Percentiles rank a stretch among this genome's conserved stretches.
These are phyloP conservation scores for Chaetomium globosum DNA, from an alignment of 2,329 filamentous ascomycete species.

Conservation along the genomic window DNA sequence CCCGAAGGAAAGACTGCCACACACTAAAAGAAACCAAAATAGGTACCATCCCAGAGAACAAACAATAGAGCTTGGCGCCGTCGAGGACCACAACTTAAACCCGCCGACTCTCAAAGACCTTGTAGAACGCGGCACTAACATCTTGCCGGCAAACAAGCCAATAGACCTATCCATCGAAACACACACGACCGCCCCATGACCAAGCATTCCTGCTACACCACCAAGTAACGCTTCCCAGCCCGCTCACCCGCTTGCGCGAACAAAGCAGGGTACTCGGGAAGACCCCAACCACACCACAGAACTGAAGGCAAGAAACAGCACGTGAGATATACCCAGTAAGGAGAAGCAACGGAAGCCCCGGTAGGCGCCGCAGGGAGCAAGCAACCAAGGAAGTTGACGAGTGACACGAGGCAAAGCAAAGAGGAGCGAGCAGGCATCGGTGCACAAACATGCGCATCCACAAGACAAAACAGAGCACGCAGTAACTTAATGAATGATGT, in stretches of 20 bases:
- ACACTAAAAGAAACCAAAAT: too few species aligned
- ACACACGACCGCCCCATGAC: neutral
- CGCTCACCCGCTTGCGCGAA: neutral
- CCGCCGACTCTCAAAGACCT: too few species aligned
- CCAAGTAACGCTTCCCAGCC: neutral
- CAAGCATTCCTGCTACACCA: neutral
- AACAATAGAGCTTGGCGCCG: too few species aligned
- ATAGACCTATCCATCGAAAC: too few species aligned
- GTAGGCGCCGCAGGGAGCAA: too few species aligned
- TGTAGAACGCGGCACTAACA: too few species aligned
- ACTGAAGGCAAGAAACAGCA: neutral
- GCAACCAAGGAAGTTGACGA: neutral
- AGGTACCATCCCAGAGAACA: too few species aligned
- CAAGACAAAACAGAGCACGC: conserved; percentile 1
- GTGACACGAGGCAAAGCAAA: neutral
- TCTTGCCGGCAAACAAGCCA: too few species aligned
- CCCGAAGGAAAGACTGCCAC: too few species aligned
- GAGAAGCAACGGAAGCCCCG: neutral
- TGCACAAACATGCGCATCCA: neutral
- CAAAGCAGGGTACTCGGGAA: neutral
- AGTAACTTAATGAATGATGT: conserved; percentile 11
- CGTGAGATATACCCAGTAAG: neutral
- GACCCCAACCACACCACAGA: too few species aligned
- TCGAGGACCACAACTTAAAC: too few species aligned
- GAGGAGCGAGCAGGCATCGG: neutral